phyloP scores from a whole-genome alignment of 768 basidiomycete genomes.

The Termitomyces titanicus region DNA sequence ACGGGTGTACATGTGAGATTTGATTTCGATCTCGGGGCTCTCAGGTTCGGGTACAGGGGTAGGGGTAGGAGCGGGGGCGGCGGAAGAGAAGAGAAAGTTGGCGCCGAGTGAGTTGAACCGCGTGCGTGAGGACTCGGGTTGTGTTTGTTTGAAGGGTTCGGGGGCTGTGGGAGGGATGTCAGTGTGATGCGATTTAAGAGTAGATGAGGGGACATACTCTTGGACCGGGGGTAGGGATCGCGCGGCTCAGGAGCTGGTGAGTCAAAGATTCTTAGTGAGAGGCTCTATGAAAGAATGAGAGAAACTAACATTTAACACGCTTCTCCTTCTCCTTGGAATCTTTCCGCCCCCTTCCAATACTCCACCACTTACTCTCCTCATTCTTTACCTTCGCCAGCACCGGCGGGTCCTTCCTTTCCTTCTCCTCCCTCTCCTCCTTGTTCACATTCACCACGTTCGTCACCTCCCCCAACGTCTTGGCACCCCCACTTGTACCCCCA shows the following conservation, averaged over 20 bases:
- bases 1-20: constrained; percentile 24
- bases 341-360: constrained; percentile 68
- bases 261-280: background rate
- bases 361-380: constrained; percentile 73
- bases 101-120: constrained; percentile 66
- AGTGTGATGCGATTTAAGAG: background rate
- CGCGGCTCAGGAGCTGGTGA: constrained; percentile 34
- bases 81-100: constrained; percentile 28
- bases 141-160: constrained; percentile 34
- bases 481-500: constrained; percentile 38
- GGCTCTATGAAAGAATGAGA: background rate
- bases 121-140: constrained; percentile 31
- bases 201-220: constrained; percentile 26
- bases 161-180: constrained; percentile 35
- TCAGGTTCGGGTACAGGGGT: background rate
- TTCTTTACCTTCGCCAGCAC: constrained; percentile 32
- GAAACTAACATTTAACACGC: constrained; percentile 40
- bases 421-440: constrained; percentile 18
- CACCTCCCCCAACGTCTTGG: constrained; percentile 45
- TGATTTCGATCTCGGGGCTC: constrained; percentile 9
- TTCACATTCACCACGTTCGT: constrained; percentile 46
- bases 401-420: constrained; percentile 21
- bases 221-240: constrained; percentile 32
- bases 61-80: background rate
- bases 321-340: constrained; percentile 64